A percentile compares a stretch with the other conserved stretches of the same genome.
Evolutionary conservation across 1,139 yeast species (phyloP).

Genomic region (Cylindricascospora bacillispora): DNA sequence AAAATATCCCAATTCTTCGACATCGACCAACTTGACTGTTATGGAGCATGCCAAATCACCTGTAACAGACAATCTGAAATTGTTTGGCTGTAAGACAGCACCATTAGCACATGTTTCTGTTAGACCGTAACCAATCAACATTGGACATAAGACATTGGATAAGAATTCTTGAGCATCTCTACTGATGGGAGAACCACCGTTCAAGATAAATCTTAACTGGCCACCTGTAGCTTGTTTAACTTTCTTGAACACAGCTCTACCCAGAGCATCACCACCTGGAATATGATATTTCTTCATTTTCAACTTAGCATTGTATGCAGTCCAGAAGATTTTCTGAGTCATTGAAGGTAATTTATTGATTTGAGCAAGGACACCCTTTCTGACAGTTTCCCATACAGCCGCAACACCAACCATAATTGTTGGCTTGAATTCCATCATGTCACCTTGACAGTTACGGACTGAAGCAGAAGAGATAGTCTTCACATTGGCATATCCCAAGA

Average conservation of each 20-base stretch:
- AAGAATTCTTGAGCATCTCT: constrained; percentile 77
- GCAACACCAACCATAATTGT: constrained; percentile 97
- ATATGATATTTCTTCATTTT: constrained; percentile 48
- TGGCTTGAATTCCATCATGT: constrained; percentile 77
- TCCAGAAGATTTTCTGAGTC: constrained; percentile 80
- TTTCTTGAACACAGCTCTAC: constrained; percentile 67
- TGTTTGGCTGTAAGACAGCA: constrained; percentile 50
- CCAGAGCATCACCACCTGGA: constrained; percentile 59
- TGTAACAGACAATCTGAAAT: constrained; percentile 59
- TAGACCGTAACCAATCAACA: constrained; percentile 91
- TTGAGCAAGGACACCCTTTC: constrained; percentile 81
- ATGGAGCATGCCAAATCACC: constrained; percentile 78
- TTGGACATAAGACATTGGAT: constrained; percentile 66
- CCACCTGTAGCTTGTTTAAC: constrained; percentile 97
- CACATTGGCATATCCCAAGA: constrained; percentile 83
- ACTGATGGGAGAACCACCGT: constrained; percentile 93
- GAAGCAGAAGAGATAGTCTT: constrained; percentile 80
- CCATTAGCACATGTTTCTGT: constrained; percentile 95
- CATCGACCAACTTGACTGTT: constrained; percentile 84
- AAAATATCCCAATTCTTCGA: constrained; percentile 79
- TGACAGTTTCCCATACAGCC: constrained; percentile 94
- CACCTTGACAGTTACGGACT: constrained; percentile 77
- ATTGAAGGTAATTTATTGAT: constrained; percentile 53
- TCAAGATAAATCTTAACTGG: constrained; percentile 52
- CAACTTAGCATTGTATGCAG: constrained; percentile 63